These are phyloP conservation scores for Fraxinus velutina DNA, from an alignment of 305 asterid genomes.

Conservation along the genomic window DNA sequence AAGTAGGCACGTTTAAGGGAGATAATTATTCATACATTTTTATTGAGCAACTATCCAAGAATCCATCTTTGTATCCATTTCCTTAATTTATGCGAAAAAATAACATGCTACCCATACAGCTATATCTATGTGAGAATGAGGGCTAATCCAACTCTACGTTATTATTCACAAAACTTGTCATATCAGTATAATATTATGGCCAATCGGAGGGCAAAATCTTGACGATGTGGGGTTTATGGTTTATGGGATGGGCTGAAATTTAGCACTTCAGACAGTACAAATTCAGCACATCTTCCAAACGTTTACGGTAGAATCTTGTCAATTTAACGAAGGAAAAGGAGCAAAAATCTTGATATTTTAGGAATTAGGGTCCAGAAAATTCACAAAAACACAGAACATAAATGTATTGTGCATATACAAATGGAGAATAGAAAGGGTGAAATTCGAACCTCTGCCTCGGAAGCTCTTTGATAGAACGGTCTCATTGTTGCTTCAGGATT, in stretches of 20 bases:
- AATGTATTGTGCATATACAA: neutral
- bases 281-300: neutral
- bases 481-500: constrained; percentile 47
- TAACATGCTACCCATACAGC: neutral
- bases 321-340: neutral
- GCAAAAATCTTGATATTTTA: neutral
- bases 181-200: neutral
- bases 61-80: constrained; percentile 7
- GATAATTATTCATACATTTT: neutral
- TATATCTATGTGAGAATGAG: neutral
- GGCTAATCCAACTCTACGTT: neutral
- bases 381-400: neutral
- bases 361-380: neutral
- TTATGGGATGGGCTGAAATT: neutral
- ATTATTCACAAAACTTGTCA: neutral
- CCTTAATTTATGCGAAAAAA: constrained; percentile 13
- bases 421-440: neutral
- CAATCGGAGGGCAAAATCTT: neutral
- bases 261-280: neutral
- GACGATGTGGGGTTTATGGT: neutral
- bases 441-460: constrained; percentile 74
- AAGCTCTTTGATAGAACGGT: constrained; percentile 77
- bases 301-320: neutral
- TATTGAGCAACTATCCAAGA: neutral
- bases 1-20: neutral